phyloP scores from a whole-genome alignment of 2,329 filamentous ascomycete species.

The Domatiomyces globalis region DNA sequence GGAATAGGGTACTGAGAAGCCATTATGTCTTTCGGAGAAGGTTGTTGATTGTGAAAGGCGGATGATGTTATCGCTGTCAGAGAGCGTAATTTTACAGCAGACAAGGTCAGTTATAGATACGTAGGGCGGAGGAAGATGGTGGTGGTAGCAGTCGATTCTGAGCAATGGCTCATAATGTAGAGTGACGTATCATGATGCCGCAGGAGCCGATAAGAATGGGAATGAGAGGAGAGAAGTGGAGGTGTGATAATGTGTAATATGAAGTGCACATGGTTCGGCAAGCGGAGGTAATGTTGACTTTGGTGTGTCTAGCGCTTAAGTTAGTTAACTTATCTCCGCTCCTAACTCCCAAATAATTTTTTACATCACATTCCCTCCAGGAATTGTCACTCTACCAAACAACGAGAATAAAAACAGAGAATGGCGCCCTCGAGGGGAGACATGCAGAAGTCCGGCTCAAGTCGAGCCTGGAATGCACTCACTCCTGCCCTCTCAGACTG shows the following conservation, averaged over 20 bases:
- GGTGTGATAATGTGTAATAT: background rate
- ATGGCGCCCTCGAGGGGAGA: constrained; percentile 24
- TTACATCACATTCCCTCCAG: background rate
- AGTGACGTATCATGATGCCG: background rate
- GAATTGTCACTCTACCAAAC: background rate
- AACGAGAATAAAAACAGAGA: background rate
- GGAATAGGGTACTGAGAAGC: constrained; percentile 47
- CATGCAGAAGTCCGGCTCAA: constrained; percentile 34
- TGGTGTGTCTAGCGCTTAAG: no score
- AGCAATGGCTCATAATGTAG: background rate
- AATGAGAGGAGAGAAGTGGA: background rate
- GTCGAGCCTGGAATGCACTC: constrained; percentile 53
- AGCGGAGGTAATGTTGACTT: background rate
- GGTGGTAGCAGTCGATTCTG: background rate
- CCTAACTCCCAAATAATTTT: background rate
- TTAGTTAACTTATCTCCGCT: background rate
- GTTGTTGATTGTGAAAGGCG: background rate
- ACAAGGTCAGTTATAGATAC: background rate
- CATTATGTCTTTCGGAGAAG: constrained; percentile 21
- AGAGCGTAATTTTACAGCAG: background rate
- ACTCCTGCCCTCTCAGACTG: constrained; percentile 63
- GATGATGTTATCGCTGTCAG: background rate
- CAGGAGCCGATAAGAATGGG: background rate
- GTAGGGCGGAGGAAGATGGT: background rate
- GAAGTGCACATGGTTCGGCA: background rate